Evolutionary conservation across 2,329 filamentous ascomycete species (phyloP).

Genomic region (Colletotrichum sp.): DNA sequence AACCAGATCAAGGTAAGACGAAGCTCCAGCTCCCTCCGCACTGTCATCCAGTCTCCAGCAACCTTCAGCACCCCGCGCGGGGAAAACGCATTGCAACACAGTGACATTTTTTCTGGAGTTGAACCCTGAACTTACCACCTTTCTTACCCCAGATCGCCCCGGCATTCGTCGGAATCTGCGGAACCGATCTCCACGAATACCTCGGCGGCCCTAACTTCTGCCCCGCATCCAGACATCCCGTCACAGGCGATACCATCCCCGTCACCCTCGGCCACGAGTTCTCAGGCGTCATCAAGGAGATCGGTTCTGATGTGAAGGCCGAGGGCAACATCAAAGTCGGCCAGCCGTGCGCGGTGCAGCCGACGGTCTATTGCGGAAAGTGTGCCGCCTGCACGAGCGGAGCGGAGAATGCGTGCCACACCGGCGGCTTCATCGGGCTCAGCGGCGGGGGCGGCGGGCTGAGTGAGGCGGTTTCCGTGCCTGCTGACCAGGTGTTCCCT

Average conservation of each 20-base stretch:
- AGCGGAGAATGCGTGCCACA: slow-evolving; percentile 33
- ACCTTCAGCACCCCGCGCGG: neutral
- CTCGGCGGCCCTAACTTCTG: slow-evolving; percentile 32
- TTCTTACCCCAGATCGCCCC: slow-evolving; percentile 26
- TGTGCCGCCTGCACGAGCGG: slow-evolving; percentile 59
- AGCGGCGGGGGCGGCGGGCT: slow-evolving; percentile 57
- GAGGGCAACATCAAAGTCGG: slow-evolving; percentile 48
- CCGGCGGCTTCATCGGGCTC: slow-evolving; percentile 47
- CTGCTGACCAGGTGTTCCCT: slow-evolving; percentile 47
- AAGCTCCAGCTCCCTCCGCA: neutral
- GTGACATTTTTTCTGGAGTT: neutral
- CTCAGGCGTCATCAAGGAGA: slow-evolving; percentile 61
- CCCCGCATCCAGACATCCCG: slow-evolving; percentile 51
- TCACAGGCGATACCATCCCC: slow-evolving; percentile 61
- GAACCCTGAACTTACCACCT: neutral
- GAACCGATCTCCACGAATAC: slow-evolving; percentile 38
- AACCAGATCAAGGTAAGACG: slow-evolving; percentile 48
- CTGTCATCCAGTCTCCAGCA: neutral
- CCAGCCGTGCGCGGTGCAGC: slow-evolving; percentile 61
- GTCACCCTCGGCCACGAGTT: slow-evolving; percentile 69
- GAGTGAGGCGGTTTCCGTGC: slow-evolving; percentile 56
- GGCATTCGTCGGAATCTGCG: slow-evolving; percentile 38
- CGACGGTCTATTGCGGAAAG: slow-evolving; percentile 58
- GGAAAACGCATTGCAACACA: neutral
- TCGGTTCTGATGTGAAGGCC: slow-evolving; percentile 29